phyloP scores from a whole-genome alignment of 2,329 filamentous ascomycete species.

The Alternaria triticina region DNA sequence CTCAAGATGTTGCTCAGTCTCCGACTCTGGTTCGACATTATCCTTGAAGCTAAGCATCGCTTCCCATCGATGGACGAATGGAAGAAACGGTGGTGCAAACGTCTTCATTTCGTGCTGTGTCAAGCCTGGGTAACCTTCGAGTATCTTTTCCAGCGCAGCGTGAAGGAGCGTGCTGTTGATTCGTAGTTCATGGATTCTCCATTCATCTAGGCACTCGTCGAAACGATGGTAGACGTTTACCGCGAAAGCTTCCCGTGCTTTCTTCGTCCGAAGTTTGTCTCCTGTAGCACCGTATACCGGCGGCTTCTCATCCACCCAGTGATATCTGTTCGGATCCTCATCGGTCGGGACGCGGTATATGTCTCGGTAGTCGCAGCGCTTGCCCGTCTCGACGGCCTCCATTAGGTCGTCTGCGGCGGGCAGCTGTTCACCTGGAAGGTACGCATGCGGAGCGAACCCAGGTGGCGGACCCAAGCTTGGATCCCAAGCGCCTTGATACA shows the following conservation, averaged over 20 bases:
- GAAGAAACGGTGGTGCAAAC: conserved; percentile 65
- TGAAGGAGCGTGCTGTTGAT: conserved; percentile 68
- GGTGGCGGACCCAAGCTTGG: background rate
- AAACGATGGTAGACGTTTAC: conserved; percentile 11
- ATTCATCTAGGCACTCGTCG: conserved; percentile 11
- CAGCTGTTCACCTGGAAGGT: background rate
- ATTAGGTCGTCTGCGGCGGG: conserved; percentile 4
- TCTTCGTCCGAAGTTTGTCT: conserved; percentile 14
- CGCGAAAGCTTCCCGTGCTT: conserved; percentile 20
- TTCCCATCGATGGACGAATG: conserved; percentile 69
- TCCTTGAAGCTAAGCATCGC: conserved; percentile 24
- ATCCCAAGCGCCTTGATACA: background rate
- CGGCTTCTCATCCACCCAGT: conserved; percentile 14
- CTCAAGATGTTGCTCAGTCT: conserved; percentile 30
- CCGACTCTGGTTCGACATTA: background rate
- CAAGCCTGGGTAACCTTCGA: conserved; percentile 65
- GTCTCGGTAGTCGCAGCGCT: conserved; percentile 13
- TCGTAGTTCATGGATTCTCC: conserved; percentile 4
- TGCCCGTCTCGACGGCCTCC: conserved; percentile 18
- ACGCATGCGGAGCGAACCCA: background rate
- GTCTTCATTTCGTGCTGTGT: conserved; percentile 65
- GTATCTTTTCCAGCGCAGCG: conserved; percentile 59
- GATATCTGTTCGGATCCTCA: conserved; percentile 4
- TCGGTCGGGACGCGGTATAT: conserved; percentile 9
- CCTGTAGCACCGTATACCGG: background rate